phyloP scores from a whole-genome alignment of 306 rosid genomes.

The Boehmeria nivea region DNA sequence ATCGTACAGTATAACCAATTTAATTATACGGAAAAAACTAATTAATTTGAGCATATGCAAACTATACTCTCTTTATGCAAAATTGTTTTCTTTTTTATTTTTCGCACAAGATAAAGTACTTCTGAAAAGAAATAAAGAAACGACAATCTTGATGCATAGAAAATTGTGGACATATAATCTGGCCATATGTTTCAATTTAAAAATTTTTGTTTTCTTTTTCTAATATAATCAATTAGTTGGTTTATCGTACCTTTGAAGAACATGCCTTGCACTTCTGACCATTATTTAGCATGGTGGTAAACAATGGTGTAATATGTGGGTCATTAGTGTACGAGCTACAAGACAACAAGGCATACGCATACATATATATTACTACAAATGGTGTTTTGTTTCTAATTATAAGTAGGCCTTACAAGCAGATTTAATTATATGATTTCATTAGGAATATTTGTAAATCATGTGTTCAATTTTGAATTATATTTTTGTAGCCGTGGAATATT shows the following conservation, averaged over 20 bases:
- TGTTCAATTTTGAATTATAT: no score
- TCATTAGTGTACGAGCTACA: neutral
- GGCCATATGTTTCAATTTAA: neutral
- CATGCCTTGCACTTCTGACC: constrained; percentile 3
- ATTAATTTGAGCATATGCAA: no score
- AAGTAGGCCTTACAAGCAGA: neutral
- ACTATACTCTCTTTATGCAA: no score
- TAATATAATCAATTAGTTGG: neutral
- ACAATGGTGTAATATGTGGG: constrained; percentile 6
- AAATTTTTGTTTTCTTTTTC: neutral
- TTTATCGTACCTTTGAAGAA: neutral
- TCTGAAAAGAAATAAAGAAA: neutral
- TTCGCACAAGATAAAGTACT: no score
- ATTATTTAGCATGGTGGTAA: neutral
- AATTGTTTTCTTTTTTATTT: no score
- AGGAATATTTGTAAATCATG: no score
- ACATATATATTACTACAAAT: neutral
- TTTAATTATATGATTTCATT: no score
- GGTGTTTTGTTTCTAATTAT: neutral
- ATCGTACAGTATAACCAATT: neutral
- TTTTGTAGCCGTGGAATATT: no score
- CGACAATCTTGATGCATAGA: neutral
- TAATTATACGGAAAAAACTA: neutral
- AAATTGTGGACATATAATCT: neutral
- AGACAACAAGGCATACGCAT: constrained; percentile 1